Evolutionary conservation across 768 basidiomycete genomes (phyloP).

Genomic region (Albatrellus ellisii): DNA sequence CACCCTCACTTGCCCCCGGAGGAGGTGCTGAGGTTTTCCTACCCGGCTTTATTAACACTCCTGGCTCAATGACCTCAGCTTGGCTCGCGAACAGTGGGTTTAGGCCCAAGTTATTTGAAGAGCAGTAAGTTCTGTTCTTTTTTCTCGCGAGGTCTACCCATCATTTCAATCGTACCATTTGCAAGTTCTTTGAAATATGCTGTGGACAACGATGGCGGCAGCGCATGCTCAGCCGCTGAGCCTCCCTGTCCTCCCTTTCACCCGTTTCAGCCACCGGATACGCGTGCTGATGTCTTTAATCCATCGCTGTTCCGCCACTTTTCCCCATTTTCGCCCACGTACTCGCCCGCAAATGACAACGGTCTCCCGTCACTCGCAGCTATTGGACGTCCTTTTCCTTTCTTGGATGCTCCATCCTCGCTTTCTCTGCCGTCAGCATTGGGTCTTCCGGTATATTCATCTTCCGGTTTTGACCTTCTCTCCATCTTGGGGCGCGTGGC

Average conservation of each 20-base stretch:
- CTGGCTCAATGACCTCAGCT: slow-evolving; percentile 9
- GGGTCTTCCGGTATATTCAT: slow-evolving; percentile 63
- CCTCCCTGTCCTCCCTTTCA: too few species aligned
- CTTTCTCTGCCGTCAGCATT: slow-evolving; percentile 16
- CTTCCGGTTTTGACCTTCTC: slow-evolving; percentile 84
- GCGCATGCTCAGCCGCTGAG: too few species aligned
- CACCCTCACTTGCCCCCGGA: slow-evolving; percentile 51
- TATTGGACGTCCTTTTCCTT: background rate
- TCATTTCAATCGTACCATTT: too few species aligned
- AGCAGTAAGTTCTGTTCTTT: slow-evolving; percentile 7
- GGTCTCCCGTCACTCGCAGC: slow-evolving; percentile 7
- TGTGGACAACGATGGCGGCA: too few species aligned
- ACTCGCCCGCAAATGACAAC: slow-evolving; percentile 2
- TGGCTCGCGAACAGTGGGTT: slow-evolving; percentile 12
- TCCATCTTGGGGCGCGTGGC: slow-evolving; percentile 70
- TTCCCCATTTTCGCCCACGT: too few species aligned
- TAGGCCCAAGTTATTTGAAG: slow-evolving; percentile 1
- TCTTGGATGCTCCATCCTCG: background rate
- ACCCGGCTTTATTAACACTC: slow-evolving; percentile 1
- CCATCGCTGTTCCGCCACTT: too few species aligned
- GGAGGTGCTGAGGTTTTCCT: slow-evolving; percentile 69
- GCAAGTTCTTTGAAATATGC: too few species aligned
- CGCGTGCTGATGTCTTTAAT: too few species aligned
- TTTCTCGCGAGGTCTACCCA: too few species aligned
- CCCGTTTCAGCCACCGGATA: too few species aligned